Evolutionary conservation across 495 filamentous ascomycete species (phyloP).

Genomic region (Daldinia bambusicola): DNA sequence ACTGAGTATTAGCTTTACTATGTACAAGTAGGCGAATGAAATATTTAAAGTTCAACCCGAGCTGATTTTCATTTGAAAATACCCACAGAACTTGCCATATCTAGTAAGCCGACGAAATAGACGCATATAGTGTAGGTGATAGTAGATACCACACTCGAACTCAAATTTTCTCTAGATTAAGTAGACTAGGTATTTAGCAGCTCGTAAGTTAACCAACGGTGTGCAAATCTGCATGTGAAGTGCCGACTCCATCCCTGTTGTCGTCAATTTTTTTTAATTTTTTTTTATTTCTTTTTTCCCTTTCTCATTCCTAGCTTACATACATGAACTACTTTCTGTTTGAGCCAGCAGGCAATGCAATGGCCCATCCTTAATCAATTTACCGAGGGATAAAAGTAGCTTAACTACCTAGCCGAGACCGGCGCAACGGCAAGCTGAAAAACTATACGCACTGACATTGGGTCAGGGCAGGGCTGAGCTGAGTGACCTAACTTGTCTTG

Average conservation of each 20-base stretch:
- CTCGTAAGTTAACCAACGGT: background rate
- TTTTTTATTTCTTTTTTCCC: too few relatives aligned
- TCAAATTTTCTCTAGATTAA: conserved; percentile 1
- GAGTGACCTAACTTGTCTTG: conserved; percentile 21
- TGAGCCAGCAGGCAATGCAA: background rate
- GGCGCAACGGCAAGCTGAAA: conserved; percentile 7
- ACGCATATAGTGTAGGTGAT: background rate
- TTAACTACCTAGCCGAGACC: background rate
- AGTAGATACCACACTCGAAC: background rate
- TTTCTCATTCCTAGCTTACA: background rate
- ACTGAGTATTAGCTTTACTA: background rate
- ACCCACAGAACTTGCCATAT: conserved; percentile 17
- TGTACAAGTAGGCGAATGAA: background rate
- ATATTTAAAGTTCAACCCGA: conserved; percentile 16
- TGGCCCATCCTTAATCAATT: background rate
- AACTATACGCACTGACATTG: conserved; percentile 20
- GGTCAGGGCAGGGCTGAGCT: conserved; percentile 17
- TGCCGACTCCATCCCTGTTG: background rate
- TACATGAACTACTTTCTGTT: background rate
- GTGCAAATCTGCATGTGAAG: background rate
- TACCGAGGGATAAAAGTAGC: background rate
- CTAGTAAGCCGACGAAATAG: conserved; percentile 3
- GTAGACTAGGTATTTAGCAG: background rate
- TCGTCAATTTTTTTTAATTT: background rate
- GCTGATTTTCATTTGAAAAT: conserved; percentile 1